Evolutionary conservation across 1,284 basidiomycete species (phyloP), one percentile per base, ranked within the genome.

Genomic region (Irpex sp.): DNA sequence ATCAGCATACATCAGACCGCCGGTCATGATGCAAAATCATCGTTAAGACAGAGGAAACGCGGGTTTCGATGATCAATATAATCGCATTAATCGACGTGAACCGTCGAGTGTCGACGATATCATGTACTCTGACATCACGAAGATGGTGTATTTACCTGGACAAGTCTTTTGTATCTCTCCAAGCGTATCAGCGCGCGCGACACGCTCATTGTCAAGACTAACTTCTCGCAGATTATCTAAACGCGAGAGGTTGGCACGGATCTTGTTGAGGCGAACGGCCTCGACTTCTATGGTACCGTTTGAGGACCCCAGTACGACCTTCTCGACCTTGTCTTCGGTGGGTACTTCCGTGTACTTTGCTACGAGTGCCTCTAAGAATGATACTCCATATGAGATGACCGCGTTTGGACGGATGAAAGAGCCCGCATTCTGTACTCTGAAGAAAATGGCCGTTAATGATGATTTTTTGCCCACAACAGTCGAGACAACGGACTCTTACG

Each of bases 261-360:
- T 88, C 69, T 89, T 90, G 70, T 92, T 88, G 57, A 97, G 79
- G 53, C 88, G 85, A 0, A 95, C 91, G 0, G 92, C 93, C 73
- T 97, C 92, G 13, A 98, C 93, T 66, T 92, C 81, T 65, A 98
- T 96, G 1, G 83, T 79, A 13, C 89, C 89, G 61, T 86, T 85
- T 35, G 93, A 94, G 1, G 90, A 92, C n/a, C 93, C 94, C 19
- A 96, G 79, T 4, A 87, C 70, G 33, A 95, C 82, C 19, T 76
- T 84, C 74, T 92, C 88, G 59, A 78, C 75, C 55, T 70, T 70
- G 19, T 77, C 74, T n/a, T 83, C 85, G 67, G 83, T 85, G 19
- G 78, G 79, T 9, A 74, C 61, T 66, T 92, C 89, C 62, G 91
- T 79, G 72, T 97, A 97, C 75, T 94, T 92, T 47, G 84, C 78